Evolutionary conservation across 2,329 filamentous ascomycete species (phyloP), one percentile per base, ranked within the genome.

Genomic region (Zymoseptoria brevis): DNA sequence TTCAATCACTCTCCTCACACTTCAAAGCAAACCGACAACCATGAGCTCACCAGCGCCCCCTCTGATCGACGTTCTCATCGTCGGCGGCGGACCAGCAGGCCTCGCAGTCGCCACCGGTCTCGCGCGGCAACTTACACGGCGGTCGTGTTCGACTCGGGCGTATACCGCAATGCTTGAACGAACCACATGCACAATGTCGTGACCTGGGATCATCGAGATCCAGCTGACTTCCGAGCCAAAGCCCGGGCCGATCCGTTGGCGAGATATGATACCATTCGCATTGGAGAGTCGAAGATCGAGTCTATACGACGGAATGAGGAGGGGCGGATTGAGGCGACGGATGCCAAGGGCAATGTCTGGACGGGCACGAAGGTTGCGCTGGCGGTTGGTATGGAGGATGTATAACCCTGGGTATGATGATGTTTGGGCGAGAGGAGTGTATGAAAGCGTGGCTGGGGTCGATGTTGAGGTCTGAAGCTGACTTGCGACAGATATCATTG

Each of bases 1-100:
- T 6, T 41, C 16, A 6, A 41, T 5, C 16, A 6, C n/a, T 4
- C 21, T 22, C 11, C 16, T 41, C 35, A 16, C 35, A 41, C 35
- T 13, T 16, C 35, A 5, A 6, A 5, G 8, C 35, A 41, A 11
- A 49, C 1, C 49, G 22, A 51, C 19, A 19, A 51, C 13, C 16
- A 51, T 51, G 49, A 19, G 49, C 8, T 21, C 49, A 51, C 13
- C 35, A 41, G 35, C 35, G n/a, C 11, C 35, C 4, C 3, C 35
- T 41, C 35, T 41, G 13, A 24, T 21, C 78, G 91, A 96, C 82
- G 88, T 96, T 30, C 90, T 96, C 63, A 94, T 90, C 69, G 88
- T 96, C 57, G 91, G 91, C 62, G 92, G 91, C 62, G 91, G 92
- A 4, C 91, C 92, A 22, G 91, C 91, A 51, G 93, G 93, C 57